Evolutionary conservation across 129 eudicot species (phyloP).

Genomic region (Logfia minima): DNA sequence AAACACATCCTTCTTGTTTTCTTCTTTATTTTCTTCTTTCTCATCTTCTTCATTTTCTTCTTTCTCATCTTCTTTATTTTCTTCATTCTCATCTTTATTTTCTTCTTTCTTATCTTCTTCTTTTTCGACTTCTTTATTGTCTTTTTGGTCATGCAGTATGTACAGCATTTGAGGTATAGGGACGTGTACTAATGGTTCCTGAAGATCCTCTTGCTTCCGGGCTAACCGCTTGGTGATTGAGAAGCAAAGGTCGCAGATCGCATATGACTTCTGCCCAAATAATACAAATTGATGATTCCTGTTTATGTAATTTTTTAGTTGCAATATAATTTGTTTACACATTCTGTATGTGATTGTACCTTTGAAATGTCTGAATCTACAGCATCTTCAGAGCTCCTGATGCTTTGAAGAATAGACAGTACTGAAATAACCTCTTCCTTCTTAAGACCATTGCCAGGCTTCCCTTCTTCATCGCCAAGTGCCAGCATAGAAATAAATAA

Average conservation of each 20-base stretch:
- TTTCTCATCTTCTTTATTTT: conserved; percentile 36
- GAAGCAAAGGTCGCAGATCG: conserved; percentile 83
- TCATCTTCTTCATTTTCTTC: conserved; percentile 49
- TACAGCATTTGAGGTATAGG: conserved; percentile 58
- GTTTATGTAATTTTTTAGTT: background rate
- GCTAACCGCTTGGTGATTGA: conserved; percentile 58
- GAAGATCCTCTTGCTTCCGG: conserved; percentile 57
- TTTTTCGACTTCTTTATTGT: conserved; percentile 3
- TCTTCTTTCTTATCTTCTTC: conserved; percentile 17
- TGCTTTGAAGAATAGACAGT: conserved; percentile 52
- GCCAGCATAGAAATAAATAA: conserved; percentile 70
- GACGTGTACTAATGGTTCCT: conserved; percentile 39
- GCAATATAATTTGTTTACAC: background rate
- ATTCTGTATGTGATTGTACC: conserved; percentile 41
- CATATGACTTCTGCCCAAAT: conserved; percentile 71
- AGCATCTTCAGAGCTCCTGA: conserved; percentile 70
- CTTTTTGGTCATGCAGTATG: conserved; percentile 58
- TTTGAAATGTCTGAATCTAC: conserved; percentile 57
- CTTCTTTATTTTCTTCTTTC: conserved; percentile 37
- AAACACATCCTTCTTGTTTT: conserved; percentile 47
- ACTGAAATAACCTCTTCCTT: conserved; percentile 58
- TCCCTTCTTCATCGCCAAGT: conserved; percentile 65
- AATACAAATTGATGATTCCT: conserved; percentile 14
- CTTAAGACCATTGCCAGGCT: conserved; percentile 45
- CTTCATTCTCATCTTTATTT: no score